Conservation (phyloP, 805 yeast genomes). For the Zygosaccharomyces rouxii region DNA sequence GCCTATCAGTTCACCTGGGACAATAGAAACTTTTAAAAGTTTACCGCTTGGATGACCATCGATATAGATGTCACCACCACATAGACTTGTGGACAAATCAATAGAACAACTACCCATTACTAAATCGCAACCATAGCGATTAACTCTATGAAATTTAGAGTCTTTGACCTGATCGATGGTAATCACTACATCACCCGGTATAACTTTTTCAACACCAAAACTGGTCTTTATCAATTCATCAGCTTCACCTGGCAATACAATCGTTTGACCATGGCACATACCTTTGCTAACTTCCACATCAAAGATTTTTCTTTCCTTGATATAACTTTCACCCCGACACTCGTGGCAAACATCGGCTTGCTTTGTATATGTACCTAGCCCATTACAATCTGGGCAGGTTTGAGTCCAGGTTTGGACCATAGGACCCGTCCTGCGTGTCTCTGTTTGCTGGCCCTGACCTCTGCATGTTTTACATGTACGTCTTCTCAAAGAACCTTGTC, state of each 20-base stretch:
- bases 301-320: conserved; percentile 47
- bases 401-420: conserved; percentile 41
- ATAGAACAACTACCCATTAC: conserved; percentile 40
- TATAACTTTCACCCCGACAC: conserved; percentile 45
- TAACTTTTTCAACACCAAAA: conserved; percentile 30
- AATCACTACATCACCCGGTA: conserved; percentile 66
- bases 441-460: conserved; percentile 42
- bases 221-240: conserved; percentile 51
- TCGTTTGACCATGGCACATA: conserved; percentile 45
- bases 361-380: conserved; percentile 38
- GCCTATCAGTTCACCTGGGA: conserved; percentile 49
- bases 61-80: conserved; percentile 49
- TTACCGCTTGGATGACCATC: conserved; percentile 34
- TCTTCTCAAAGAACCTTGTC: conserved; percentile 42
- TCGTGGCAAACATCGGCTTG: conserved; percentile 36
- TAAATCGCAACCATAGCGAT: conserved; percentile 44
- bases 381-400: conserved; percentile 44
- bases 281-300: conserved; percentile 56
- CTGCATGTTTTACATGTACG: conserved; percentile 38
- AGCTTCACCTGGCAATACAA: conserved; percentile 54
- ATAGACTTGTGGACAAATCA: conserved; percentile 49
- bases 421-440: conserved; percentile 43
- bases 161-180: conserved; percentile 40
- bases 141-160: conserved; percentile 33
- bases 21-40: conserved; percentile 40